Percentiles rank a stretch among this genome's conserved stretches.
phyloP scores from a whole-genome alignment of 805 yeast genomes.

The Saturnispora ahearnii region DNA sequence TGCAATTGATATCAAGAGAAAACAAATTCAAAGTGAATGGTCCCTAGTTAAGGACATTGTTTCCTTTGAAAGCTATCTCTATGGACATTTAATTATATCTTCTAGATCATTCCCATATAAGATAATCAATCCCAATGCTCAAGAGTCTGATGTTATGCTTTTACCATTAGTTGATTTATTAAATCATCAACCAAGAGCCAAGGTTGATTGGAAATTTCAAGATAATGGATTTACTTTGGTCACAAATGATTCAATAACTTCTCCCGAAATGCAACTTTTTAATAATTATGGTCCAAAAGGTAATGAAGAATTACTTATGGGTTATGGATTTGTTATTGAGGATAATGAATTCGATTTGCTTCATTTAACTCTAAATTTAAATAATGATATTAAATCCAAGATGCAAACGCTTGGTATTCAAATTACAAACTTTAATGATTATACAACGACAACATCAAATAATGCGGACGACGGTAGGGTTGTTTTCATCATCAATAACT shows the following conservation, averaged over 20 bases:
- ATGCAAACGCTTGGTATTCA: slow-evolving; percentile 16
- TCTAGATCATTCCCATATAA: slow-evolving; percentile 79
- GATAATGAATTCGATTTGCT: slow-evolving; percentile 50
- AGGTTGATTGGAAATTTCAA: slow-evolving; percentile 52
- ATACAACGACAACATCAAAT: slow-evolving; percentile 18
- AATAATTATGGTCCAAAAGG: slow-evolving; percentile 87
- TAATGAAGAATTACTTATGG: slow-evolving; percentile 71
- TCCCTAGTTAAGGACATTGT: slow-evolving; percentile 6
- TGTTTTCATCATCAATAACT: slow-evolving; percentile 22
- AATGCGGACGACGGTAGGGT: slow-evolving; percentile 1
- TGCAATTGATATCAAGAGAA: slow-evolving; percentile 37
- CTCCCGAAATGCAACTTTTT: slow-evolving; percentile 29
- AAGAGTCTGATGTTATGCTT: slow-evolving; percentile 38
- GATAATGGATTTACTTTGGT: slow-evolving; percentile 21
- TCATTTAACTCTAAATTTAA: slow-evolving; percentile 46
- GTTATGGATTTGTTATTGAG: slow-evolving; percentile 68
- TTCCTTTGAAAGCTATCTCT: slow-evolving; percentile 50
- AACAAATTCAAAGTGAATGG: slow-evolving; percentile 49
- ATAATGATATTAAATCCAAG: not conserved
- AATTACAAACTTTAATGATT: slow-evolving; percentile 23
- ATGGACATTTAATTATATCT: slow-evolving; percentile 65
- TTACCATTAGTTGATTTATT: slow-evolving; percentile 72
- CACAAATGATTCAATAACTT: not conserved
- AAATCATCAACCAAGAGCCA: slow-evolving; percentile 56
- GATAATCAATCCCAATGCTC: slow-evolving; percentile 30